A percentile compares a stretch with the other conserved stretches of the same genome.
phyloP scores from a whole-genome alignment of 2,329 filamentous ascomycete species.

The Colletotrichum cordylinicola region DNA sequence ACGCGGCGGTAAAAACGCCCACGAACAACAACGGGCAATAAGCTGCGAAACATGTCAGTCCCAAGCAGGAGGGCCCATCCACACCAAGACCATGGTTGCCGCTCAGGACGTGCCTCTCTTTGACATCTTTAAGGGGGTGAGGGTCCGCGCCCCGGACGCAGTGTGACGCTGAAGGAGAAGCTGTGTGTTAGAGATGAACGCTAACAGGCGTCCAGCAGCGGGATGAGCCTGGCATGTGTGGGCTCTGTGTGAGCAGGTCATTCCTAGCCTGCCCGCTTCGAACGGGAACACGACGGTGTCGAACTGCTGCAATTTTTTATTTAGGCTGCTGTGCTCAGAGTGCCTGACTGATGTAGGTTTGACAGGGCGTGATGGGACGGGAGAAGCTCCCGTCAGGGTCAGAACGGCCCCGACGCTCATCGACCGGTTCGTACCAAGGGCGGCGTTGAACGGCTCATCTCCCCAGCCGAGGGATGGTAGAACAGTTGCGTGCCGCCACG shows the following conservation, averaged over 20 bases:
- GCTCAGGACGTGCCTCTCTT: conserved; percentile 1
- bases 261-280: background rate
- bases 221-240: conserved; percentile 1
- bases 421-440: background rate
- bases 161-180: conserved; percentile 8
- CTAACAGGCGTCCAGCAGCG: background rate
- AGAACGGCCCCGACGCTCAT: background rate
- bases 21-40: background rate
- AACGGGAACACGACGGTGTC: background rate
- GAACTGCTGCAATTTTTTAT: background rate
- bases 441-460: conserved; percentile 1
- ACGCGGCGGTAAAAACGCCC: background rate
- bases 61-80: background rate
- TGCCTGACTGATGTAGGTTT: conserved; percentile 7
- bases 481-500: conserved; percentile 11
- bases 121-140: conserved; percentile 8
- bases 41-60: background rate
- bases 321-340: background rate
- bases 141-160: background rate
- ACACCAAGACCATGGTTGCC: background rate
- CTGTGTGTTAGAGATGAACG: conserved; percentile 1
- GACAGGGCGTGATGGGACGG: conserved; percentile 18
- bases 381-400: background rate
- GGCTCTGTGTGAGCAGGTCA: background rate
- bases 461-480: conserved; percentile 4